Percentiles rank a stretch among this genome's conserved stretches.
Conservation (phyloP, 305 asterid species). For the Solanum hybrid region DNA sequence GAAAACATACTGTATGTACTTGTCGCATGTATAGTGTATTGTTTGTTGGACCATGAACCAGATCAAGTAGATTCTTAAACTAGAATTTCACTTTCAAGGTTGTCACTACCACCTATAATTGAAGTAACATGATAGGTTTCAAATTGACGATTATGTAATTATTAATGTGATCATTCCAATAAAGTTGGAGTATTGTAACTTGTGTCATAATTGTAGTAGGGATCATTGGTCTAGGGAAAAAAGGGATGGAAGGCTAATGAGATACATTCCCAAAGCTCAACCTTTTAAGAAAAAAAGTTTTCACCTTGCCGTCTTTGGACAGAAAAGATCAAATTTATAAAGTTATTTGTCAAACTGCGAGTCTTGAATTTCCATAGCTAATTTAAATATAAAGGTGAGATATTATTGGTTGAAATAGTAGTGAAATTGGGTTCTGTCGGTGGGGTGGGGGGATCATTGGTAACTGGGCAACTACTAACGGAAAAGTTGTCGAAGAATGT, state of each 20-base stretch:
- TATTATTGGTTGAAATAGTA: neutral
- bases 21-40: neutral
- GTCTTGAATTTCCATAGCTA: neutral
- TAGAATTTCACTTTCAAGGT: neutral
- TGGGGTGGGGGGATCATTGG: neutral
- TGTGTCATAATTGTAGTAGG: neutral
- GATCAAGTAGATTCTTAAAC: neutral
- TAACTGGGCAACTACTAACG: neutral
- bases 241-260: neutral
- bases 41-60: neutral
- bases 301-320: neutral
- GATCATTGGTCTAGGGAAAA: neutral
- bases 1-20: neutral
- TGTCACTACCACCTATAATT: slow-evolving; percentile 6
- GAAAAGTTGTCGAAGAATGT: neutral
- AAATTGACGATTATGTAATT: neutral
- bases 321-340: neutral
- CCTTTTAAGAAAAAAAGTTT: neutral
- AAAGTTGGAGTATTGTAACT: neutral
- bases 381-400: neutral
- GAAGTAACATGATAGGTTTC: neutral
- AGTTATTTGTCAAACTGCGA: neutral
- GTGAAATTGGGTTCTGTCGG: neutral
- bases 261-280: neutral
- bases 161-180: slow-evolving; percentile 2